Conservation (phyloP, 352 stramenopile species). For the Phytophthora constricta region DNA sequence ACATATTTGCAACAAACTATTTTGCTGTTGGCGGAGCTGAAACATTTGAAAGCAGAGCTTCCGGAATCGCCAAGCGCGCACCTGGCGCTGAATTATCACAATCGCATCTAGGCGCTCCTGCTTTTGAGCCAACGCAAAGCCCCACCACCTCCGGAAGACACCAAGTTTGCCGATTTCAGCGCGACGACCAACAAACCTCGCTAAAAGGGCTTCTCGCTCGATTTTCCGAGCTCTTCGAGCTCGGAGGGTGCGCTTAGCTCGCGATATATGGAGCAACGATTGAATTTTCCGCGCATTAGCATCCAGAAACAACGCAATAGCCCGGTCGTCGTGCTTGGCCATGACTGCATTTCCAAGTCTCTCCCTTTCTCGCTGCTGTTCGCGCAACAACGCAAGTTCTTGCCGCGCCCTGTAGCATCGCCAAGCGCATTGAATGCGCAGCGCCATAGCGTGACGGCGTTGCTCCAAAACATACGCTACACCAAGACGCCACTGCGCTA, state of each 20-base stretch:
- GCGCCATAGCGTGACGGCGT: slow-evolving; percentile 34
- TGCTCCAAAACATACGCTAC: slow-evolving; percentile 39
- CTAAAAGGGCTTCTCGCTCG: slow-evolving; percentile 46
- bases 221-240: slow-evolving; percentile 44
- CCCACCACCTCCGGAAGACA: slow-evolving; percentile 46
- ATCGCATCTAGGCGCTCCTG: slow-evolving; percentile 38
- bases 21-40: slow-evolving; percentile 36
- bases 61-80: slow-evolving; percentile 45
- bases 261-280: slow-evolving; percentile 51
- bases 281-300: slow-evolving; percentile 58
- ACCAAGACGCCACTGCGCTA: slow-evolving; percentile 23
- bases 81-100: slow-evolving; percentile 47
- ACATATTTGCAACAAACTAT: slow-evolving; percentile 50
- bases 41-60: slow-evolving; percentile 46
- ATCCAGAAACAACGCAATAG: slow-evolving; percentile 49
- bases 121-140: slow-evolving; percentile 43
- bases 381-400: slow-evolving; percentile 29
- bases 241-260: slow-evolving; percentile 39
- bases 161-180: slow-evolving; percentile 30
- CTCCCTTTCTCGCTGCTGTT: slow-evolving; percentile 46
- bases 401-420: slow-evolving; percentile 31
- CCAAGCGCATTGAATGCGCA: slow-evolving; percentile 62
- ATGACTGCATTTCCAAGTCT: slow-evolving; percentile 41
- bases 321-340: slow-evolving; percentile 48
- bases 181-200: slow-evolving; percentile 42